A percentile compares a stretch with the other conserved stretches of the same genome.
Evolutionary conservation across 1,284 basidiomycete genomes (phyloP).

Genomic region (Neolentinus lepideus): DNA sequence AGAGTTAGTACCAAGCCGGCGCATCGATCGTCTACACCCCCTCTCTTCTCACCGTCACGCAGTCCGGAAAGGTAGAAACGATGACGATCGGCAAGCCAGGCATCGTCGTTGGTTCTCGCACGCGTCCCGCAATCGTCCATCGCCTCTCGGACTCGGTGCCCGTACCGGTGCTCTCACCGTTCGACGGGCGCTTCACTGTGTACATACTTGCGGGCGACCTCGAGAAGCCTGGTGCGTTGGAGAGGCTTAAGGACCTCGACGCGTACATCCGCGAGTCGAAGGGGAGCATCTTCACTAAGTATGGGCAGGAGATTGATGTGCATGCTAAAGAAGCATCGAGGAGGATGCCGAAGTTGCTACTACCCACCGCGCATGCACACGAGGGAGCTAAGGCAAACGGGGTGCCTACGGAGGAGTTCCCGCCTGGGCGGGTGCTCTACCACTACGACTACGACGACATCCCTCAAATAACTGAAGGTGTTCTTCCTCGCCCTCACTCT

Average conservation of each 20-base stretch:
- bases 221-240: constrained; percentile 5
- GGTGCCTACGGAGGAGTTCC: background rate
- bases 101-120: constrained; percentile 6
- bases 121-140: constrained; percentile 7
- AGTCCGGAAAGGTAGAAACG: constrained; percentile 1
- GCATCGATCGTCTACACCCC: constrained; percentile 7
- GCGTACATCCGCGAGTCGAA: constrained; percentile 11
- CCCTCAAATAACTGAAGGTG: constrained; percentile 7
- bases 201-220: constrained; percentile 16
- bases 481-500: constrained; percentile 3
- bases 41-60: constrained; percentile 1
- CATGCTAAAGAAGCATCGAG: background rate
- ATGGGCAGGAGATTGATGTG: constrained; percentile 3
- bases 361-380: background rate
- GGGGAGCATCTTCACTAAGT: constrained; percentile 13
- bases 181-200: constrained; percentile 19
- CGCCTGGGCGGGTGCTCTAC: constrained; percentile 5
- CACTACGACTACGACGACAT: constrained; percentile 9
- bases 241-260: constrained; percentile 12
- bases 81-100: constrained; percentile 6
- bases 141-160: constrained; percentile 8
- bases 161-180: constrained; percentile 7
- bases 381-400: background rate
- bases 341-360: constrained; percentile 4
- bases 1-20: constrained; percentile 6